Evolutionary conservation across 768 basidiomycete genomes (phyloP).

Genomic region (Mrakia gelida): DNA sequence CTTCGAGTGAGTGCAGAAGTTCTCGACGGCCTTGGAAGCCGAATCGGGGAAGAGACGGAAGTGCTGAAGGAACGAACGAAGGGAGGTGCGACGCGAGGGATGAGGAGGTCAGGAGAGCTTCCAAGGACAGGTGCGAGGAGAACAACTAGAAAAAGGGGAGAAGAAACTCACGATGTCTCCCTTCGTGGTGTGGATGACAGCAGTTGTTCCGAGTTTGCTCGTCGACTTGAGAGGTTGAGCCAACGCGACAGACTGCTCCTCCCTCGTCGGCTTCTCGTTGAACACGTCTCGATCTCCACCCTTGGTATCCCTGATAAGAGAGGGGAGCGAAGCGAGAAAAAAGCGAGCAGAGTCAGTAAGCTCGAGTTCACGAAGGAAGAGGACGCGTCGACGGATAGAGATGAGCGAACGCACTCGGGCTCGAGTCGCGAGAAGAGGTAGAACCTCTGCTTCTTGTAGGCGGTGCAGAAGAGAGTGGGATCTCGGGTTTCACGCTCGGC

Average conservation of each 20-base stretch:
- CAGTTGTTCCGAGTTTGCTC: constrained; percentile 58
- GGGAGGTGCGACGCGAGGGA: background rate
- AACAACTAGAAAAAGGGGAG: background rate
- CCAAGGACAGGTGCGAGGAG: background rate
- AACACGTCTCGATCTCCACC: constrained; percentile 87
- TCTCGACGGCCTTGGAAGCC: constrained; percentile 93
- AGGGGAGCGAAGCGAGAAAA: background rate
- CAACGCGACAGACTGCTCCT: constrained; percentile 80
- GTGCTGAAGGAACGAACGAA: constrained; percentile 33
- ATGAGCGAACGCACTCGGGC: constrained; percentile 65
- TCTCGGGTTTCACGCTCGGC: constrained; percentile 78
- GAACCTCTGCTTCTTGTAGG: constrained; percentile 86
- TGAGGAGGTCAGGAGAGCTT: background rate
- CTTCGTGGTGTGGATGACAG: constrained; percentile 89
- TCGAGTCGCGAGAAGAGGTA: constrained; percentile 88
- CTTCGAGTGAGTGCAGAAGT: constrained; percentile 83
- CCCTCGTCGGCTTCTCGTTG: constrained; percentile 94
- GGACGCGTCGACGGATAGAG: background rate
- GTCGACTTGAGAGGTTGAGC: constrained; percentile 45
- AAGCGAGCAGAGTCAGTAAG: no score
- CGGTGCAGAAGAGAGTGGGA: constrained; percentile 87
- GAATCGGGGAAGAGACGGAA: constrained; percentile 69
- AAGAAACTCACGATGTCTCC: constrained; percentile 65
- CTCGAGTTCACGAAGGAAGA: background rate
- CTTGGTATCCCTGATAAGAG: constrained; percentile 66